A percentile compares a stretch with the other conserved stretches of the same genome.
These are phyloP conservation scores for Penicillium ucsense DNA, from an alignment of 495 filamentous ascomycete species.

Conservation along the genomic window DNA sequence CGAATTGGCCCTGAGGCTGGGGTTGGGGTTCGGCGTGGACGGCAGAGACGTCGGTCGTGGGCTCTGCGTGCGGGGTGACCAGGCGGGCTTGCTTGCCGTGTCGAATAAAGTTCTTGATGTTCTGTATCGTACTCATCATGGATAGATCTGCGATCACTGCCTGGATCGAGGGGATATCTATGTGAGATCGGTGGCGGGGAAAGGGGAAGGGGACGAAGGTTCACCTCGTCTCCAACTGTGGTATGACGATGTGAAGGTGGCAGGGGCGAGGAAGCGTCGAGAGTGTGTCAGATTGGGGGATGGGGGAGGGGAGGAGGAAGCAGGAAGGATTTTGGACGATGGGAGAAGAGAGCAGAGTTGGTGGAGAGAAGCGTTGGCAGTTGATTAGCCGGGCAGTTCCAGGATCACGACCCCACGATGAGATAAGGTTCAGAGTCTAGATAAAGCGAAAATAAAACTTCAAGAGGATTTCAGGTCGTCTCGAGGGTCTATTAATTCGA, in stretches of 20 bases:
- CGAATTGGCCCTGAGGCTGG: constrained; percentile 39
- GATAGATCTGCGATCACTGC: not conserved
- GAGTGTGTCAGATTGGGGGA: not conserved
- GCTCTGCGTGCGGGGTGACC: constrained; percentile 51
- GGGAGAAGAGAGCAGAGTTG: not conserved
- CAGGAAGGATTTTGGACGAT: not conserved
- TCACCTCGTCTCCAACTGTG: too few relatives aligned
- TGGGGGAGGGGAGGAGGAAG: not conserved
- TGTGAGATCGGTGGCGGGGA: not conserved
- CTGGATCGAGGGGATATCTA: too few relatives aligned
- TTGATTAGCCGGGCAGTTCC: too few relatives aligned
- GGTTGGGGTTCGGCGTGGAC: constrained; percentile 58
- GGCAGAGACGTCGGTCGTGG: constrained; percentile 57
- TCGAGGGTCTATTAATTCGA: not conserved
- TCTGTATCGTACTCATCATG: constrained; percentile 75
- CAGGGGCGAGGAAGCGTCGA: constrained; percentile 31
- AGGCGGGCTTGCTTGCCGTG: constrained; percentile 92
- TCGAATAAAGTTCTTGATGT: constrained; percentile 94
- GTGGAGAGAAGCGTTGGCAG: not conserved
- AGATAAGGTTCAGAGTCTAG: too few relatives aligned
- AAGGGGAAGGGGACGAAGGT: not conserved
- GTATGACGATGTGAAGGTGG: too few relatives aligned
- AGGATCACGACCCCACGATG: too few relatives aligned
- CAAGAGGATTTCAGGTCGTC: not conserved
- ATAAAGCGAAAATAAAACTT: too few relatives aligned